Conservation (phyloP, 2,329 filamentous ascomycete species). For the Furcasterigmium furcatum region DNA sequence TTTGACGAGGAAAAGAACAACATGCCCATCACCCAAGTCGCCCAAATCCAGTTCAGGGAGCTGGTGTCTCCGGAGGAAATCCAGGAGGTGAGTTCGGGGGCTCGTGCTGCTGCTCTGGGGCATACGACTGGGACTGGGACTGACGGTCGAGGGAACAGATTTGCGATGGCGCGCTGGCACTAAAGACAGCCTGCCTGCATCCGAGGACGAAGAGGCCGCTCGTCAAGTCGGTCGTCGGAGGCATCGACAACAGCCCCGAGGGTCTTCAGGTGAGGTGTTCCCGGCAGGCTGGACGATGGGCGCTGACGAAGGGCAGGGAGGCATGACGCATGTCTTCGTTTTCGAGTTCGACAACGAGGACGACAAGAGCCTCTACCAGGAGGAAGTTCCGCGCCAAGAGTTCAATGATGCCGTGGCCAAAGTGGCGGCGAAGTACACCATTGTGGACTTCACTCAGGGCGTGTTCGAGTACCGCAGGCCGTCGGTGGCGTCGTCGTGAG, state of each 20-base stretch:
- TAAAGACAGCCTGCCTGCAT: conserved; percentile 60
- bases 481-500: neutral
- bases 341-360: conserved; percentile 60
- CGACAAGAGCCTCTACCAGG: conserved; percentile 63
- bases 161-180: conserved; percentile 33
- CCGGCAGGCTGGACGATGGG: neutral
- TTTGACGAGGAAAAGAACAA: no score
- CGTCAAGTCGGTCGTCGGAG: conserved; percentile 55
- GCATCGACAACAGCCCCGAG: conserved; percentile 60
- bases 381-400: neutral
- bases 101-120: no score
- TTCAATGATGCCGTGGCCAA: conserved; percentile 34
- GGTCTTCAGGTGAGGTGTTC: conserved; percentile 46
- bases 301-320: conserved; percentile 37
- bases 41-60: conserved; percentile 64
- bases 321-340: conserved; percentile 67
- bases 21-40: conserved; percentile 69
- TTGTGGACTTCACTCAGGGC: conserved; percentile 58
- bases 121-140: neutral
- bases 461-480: conserved; percentile 18
- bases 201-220: conserved; percentile 57
- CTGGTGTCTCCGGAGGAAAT: conserved; percentile 43
- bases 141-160: conserved; percentile 18
- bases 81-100: conserved; percentile 52
- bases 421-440: conserved; percentile 49